Base-by-base conservation (phyloP, 805 yeast genomes). In the Metschnikowia vanudenii region DNA sequence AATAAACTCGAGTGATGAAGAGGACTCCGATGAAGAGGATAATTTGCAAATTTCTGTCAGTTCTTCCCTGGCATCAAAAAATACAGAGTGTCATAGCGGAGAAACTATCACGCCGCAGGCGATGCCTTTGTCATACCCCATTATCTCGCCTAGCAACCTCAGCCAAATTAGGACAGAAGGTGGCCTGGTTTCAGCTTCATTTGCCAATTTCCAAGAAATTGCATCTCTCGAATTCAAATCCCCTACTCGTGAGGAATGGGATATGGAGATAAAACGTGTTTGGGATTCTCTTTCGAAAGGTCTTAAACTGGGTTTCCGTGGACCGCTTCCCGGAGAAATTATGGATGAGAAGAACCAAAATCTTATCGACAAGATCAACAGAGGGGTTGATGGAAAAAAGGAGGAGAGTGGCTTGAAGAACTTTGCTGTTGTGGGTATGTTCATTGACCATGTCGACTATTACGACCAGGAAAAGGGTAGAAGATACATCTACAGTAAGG, bases 341-440 rank as follows among this genome's bases (percentile, higher is more conserved):
- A 59, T 88, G 59, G 77, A 79, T 10, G 71, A 71, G 7, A 82
- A 80, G 35, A 79, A 79, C 46, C 71, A 73, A 31, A 79, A 79
- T 54, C 62, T 73, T 46, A 65, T 88, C 37, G 96, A 88, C 63
- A 79, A 86, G 43, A 83, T 88, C 39, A 73, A 78, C 39, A 75
- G 96, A 55, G 92, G 96, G 11, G 96, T 88, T 14, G 96, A 88
- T 64, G 96, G 96, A 7, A 75, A 79, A 37, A 76, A 79, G 58
- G 82, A 80, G 41, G 82, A 79, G 26, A 80, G 79, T 22, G 81
- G 84, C 0, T 66, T 76, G 45, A 82, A 80, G 58, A 81, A 86
- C 61, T 88, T 85, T 60, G 81, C 81, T 1, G 79, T 87, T 19
- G 79, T 86, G 24, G 81, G 85, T 33, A 63, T 88, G 69, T 80